Percentiles rank a stretch among this genome's conserved stretches.
These are phyloP conservation scores for Knoxia roxburghii DNA, from an alignment of 257 asterid species.

Conservation along the genomic window DNA sequence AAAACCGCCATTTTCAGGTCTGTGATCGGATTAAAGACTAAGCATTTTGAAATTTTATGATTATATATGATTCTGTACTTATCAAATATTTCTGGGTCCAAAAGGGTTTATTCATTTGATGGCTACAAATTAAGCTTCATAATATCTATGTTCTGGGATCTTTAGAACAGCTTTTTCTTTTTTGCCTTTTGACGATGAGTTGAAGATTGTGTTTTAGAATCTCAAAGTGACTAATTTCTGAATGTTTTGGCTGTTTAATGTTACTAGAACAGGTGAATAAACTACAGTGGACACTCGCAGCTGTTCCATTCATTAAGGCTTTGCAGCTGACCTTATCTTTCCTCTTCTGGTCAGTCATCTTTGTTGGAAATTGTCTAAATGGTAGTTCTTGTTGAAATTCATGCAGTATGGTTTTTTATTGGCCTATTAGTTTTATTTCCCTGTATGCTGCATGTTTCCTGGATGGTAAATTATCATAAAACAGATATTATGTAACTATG, in stretches of 20 bases:
- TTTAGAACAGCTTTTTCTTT: not conserved
- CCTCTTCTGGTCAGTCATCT: constrained; percentile 63
- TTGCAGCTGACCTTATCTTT: constrained; percentile 72
- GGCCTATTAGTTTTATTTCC: not conserved
- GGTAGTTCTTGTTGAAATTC: not conserved
- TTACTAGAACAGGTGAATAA: constrained; percentile 59
- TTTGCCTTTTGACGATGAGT: not conserved
- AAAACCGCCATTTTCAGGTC: constrained; percentile 77
- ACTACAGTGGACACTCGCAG: constrained; percentile 77
- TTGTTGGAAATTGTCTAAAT: not conserved
- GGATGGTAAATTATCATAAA: not conserved
- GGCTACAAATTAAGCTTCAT: not conserved
- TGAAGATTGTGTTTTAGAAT: not conserved
- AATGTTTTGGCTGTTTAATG: constrained; percentile 2
- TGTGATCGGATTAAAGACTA: not conserved
- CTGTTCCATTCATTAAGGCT: constrained; percentile 74
- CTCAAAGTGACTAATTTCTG: constrained; percentile 9
- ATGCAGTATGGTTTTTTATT: not conserved
- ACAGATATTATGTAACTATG: not conserved
- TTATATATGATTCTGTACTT: not conserved
- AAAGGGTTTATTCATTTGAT: not conserved
- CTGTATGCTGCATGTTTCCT: not conserved
- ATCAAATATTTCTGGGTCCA: not conserved
- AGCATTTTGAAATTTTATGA: not conserved
- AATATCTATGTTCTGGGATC: not conserved